phyloP scores from a whole-genome alignment of 441 rosid species.

The Omphalea diandra region DNA sequence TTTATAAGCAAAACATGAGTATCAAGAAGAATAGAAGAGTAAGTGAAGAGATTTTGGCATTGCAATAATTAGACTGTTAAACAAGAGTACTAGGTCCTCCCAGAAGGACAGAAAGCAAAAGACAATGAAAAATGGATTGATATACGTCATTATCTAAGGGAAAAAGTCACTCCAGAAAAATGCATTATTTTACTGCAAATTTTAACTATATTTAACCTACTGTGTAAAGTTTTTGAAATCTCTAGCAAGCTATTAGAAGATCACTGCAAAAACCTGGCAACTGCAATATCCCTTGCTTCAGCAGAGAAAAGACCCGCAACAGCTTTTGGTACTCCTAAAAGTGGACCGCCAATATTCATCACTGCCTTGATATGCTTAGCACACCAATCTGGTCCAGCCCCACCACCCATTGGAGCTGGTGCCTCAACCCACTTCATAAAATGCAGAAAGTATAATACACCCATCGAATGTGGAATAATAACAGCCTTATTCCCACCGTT shows the following conservation, averaged over 20 bases:
- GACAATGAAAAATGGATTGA: not conserved
- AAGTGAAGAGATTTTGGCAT: not conserved
- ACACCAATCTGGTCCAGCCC: constrained; percentile 96
- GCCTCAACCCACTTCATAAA: constrained; percentile 99
- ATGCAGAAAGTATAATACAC: constrained; percentile 86
- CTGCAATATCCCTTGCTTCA: constrained; percentile 94
- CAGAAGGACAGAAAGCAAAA: constrained; percentile 1
- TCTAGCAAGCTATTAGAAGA: constrained; percentile 15
- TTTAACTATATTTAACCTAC: not conserved
- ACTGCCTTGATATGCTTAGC: constrained; percentile 89
- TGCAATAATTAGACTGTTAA: not conserved
- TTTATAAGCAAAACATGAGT: not conserved
- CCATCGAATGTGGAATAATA: constrained; percentile 96
- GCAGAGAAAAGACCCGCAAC: constrained; percentile 86
- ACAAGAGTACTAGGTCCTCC: not conserved
- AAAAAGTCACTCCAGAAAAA: not conserved
- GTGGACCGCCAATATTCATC: constrained; percentile 90
- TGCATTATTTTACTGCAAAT: not conserved
- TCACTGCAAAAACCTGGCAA: constrained; percentile 61
- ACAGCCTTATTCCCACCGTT: constrained; percentile 86
- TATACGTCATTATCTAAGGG: not conserved
- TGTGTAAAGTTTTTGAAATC: not conserved
- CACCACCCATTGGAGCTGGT: constrained; percentile 98
- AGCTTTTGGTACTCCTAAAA: constrained; percentile 95
- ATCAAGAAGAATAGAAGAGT: not conserved